phyloP scores from a whole-genome alignment of 139 green algal genomes.

The Gonium pectorale region DNA sequence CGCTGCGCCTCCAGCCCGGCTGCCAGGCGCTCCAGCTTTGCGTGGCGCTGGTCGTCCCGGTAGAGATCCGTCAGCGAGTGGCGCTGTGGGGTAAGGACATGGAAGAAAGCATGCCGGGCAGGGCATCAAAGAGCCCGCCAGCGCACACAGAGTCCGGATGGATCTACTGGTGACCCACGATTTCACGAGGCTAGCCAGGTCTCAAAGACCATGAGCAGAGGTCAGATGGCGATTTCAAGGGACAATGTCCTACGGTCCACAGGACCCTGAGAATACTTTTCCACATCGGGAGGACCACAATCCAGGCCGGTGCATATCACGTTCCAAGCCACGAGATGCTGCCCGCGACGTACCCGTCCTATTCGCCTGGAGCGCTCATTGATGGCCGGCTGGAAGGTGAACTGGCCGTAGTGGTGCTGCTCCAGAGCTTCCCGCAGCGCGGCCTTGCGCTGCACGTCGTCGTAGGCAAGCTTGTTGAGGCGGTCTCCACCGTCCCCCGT shows the following conservation, averaged over 20 bases:
- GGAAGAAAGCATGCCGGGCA: too few relatives aligned
- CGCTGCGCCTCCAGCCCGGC: background rate
- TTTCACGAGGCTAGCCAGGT: too few relatives aligned
- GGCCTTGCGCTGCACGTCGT: slow-evolving; percentile 52
- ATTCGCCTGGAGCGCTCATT: slow-evolving; percentile 48
- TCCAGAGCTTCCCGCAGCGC: slow-evolving; percentile 54
- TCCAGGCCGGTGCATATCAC: too few relatives aligned
- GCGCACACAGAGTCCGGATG: too few relatives aligned
- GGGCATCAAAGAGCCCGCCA: too few relatives aligned
- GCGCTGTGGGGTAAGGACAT: slow-evolving; percentile 32
- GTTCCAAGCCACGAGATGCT: too few relatives aligned
- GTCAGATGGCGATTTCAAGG: too few relatives aligned
- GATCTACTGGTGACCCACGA: too few relatives aligned
- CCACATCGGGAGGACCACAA: too few relatives aligned
- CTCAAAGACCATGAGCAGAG: too few relatives aligned
- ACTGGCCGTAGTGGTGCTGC: slow-evolving; percentile 61
- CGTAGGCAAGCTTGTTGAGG: slow-evolving; percentile 60
- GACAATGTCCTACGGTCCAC: too few relatives aligned
- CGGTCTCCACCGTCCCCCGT: slow-evolving; percentile 16
- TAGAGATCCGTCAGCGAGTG: slow-evolving; percentile 43
- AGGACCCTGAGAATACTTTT: too few relatives aligned
- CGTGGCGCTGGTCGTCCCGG: background rate
- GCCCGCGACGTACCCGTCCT: slow-evolving; percentile 31
- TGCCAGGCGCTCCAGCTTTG: slow-evolving; percentile 28
- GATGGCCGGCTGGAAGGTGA: slow-evolving; percentile 54